Evolutionary conservation across 192 early-diverging fungal species (phyloP).

Genomic region (Umbelopsis vinacea): DNA sequence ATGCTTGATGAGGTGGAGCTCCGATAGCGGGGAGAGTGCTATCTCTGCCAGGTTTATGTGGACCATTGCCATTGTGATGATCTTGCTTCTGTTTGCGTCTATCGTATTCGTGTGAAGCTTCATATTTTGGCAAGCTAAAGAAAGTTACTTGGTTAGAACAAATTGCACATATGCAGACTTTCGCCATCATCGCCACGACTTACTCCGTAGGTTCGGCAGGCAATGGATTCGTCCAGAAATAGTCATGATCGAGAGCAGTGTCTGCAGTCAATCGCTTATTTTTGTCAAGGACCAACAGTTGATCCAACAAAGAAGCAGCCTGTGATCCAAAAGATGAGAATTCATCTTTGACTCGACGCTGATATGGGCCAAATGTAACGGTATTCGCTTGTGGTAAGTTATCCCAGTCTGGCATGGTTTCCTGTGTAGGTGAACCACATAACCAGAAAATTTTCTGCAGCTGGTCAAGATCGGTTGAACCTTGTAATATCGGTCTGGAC

Average conservation of each 20-base stretch:
- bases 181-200: constrained; percentile 20
- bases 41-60: constrained; percentile 14
- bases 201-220: constrained; percentile 72
- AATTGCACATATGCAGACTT: neutral
- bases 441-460: constrained; percentile 84
- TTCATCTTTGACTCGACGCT: constrained; percentile 63
- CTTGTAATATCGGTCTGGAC: constrained; percentile 83
- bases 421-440: constrained; percentile 87
- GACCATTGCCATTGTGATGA: constrained; percentile 11
- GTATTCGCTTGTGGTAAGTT: constrained; percentile 61
- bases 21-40: neutral
- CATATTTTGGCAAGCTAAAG: constrained; percentile 68
- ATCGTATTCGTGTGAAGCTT: constrained; percentile 82
- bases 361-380: constrained; percentile 54
- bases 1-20: constrained; percentile 17
- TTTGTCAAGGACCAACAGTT: constrained; percentile 80
- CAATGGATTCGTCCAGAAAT: constrained; percentile 75
- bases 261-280: constrained; percentile 71
- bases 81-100: constrained; percentile 46
- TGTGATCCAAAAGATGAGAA: constrained; percentile 61
- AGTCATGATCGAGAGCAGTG: constrained; percentile 78
- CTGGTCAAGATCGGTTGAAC: constrained; percentile 81
- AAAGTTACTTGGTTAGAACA: neutral
- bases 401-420: constrained; percentile 79
- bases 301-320: constrained; percentile 76